A percentile compares a stretch with the other conserved stretches of the same genome.
These are phyloP conservation scores for Flaveria floridana DNA, from an alignment of 140 eudicot species.

Conservation along the genomic window DNA sequence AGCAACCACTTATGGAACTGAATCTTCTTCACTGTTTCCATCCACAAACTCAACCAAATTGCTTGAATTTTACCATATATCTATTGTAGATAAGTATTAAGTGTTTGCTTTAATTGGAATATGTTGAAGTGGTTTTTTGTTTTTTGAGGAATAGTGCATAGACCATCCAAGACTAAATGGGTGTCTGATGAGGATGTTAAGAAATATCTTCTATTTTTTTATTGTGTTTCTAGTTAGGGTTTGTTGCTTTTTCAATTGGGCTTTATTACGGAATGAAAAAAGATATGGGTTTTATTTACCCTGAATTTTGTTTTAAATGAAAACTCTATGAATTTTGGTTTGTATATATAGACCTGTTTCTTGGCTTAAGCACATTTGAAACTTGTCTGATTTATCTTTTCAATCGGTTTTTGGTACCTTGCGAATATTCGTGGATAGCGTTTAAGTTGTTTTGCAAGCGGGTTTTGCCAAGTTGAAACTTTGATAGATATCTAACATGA, in stretches of 20 bases:
- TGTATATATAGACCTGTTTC: no score
- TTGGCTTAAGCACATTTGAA: no score
- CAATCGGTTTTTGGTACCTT: not conserved
- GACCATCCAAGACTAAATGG: not conserved
- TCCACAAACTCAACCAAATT: not conserved
- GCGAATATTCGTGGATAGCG: not conserved
- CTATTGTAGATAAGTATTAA: not conserved
- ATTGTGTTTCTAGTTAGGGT: slow-evolving; percentile 17
- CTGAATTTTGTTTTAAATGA: not conserved
- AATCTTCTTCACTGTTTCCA: not conserved
- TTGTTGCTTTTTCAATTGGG: not conserved
- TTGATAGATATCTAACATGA: slow-evolving; percentile 21
- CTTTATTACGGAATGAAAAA: not conserved
- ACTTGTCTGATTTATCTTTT: no score
- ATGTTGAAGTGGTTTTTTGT: not conserved
- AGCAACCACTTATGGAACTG: not conserved
- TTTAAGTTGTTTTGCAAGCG: slow-evolving; percentile 17
- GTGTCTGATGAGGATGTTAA: not conserved
- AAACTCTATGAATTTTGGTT: not conserved
- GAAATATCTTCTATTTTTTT: not conserved
- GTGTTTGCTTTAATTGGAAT: not conserved
- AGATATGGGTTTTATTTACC: not conserved
- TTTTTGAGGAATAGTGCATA: not conserved
- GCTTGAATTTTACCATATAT: slow-evolving; percentile 1
- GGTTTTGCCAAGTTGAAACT: slow-evolving; percentile 15